Percentiles rank a stretch among this genome's conserved stretches.
Conservation (phyloP, 805 yeast species). For the Suhomyces prunicola region DNA sequence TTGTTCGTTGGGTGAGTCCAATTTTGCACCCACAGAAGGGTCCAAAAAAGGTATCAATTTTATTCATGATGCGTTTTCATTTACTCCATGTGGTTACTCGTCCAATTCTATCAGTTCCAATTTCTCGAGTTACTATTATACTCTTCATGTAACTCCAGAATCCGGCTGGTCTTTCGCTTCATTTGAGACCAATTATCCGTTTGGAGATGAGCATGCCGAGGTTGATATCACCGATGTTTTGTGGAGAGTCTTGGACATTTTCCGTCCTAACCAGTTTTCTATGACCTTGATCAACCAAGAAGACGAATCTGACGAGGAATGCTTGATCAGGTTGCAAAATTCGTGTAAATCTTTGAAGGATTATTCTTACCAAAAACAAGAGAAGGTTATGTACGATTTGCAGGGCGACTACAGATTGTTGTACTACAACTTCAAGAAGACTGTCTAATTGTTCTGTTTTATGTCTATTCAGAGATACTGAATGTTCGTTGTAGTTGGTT, state of each 20-base stretch:
- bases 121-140: conserved; percentile 52
- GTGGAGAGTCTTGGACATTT: conserved; percentile 55
- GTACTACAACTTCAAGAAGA: conserved; percentile 60
- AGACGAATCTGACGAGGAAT: conserved; percentile 8
- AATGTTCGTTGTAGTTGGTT: conserved; percentile 11
- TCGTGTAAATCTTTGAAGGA: conserved; percentile 30
- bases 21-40: not conserved
- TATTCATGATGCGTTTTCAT: conserved; percentile 81
- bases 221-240: conserved; percentile 55
- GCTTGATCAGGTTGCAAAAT: conserved; percentile 12
- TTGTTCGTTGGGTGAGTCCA: not conserved
- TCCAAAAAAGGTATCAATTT: conserved; percentile 24
- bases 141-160: conserved; percentile 94
- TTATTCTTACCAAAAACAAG: conserved; percentile 55
- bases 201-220: conserved; percentile 28
- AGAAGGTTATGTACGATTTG: conserved; percentile 70
- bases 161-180: conserved; percentile 93
- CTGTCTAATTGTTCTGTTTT: not conserved
- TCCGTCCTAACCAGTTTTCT: conserved; percentile 76
- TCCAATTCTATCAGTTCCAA: conserved; percentile 73
- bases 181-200: conserved; percentile 83
- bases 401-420: conserved; percentile 66
- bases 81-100: conserved; percentile 92
- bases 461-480: not conserved
- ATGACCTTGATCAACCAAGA: conserved; percentile 35